A percentile compares a stretch with the other conserved stretches of the same genome.
Evolutionary conservation across 2,329 filamentous ascomycete species (phyloP).

Genomic region (Exophiala xenobiotica): DNA sequence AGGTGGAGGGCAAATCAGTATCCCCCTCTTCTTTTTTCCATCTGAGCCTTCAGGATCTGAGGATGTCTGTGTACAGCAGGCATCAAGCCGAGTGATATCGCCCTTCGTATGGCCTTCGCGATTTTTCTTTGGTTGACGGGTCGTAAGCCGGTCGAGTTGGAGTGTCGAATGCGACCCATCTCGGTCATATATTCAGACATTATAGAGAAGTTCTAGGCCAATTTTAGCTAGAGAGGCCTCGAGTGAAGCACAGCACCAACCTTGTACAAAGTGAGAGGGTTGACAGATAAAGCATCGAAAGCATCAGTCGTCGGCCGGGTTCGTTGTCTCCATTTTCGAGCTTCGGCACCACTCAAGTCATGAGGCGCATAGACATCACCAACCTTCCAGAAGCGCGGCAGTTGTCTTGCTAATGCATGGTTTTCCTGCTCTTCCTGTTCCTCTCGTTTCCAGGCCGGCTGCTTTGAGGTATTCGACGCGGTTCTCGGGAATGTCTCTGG

Average conservation of each 20-base stretch:
- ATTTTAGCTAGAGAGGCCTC: slow-evolving; percentile 15
- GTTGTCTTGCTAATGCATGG: slow-evolving; percentile 40
- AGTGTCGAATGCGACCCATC: slow-evolving; percentile 80
- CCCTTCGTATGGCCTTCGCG: slow-evolving; percentile 85
- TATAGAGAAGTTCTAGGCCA: slow-evolving; percentile 78
- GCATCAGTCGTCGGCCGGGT: slow-evolving; percentile 63
- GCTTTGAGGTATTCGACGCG: slow-evolving; percentile 3
- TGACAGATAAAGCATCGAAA: slow-evolving; percentile 75
- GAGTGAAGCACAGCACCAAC: slow-evolving; percentile 50
- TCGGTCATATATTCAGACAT: slow-evolving; percentile 84
- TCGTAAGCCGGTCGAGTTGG: slow-evolving; percentile 72
- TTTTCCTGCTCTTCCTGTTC: slow-evolving; percentile 40
- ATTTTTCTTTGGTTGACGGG: slow-evolving; percentile 90
- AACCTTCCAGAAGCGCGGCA: slow-evolving; percentile 66
- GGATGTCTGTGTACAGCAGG: slow-evolving; percentile 89
- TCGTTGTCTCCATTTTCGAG: slow-evolving; percentile 72
- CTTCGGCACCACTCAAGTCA: slow-evolving; percentile 75
- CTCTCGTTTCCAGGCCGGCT: slow-evolving; percentile 22
- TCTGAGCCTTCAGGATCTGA: slow-evolving; percentile 60
- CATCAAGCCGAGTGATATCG: slow-evolving; percentile 86
- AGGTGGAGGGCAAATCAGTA: too few relatives aligned
- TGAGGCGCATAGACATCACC: slow-evolving; percentile 91
- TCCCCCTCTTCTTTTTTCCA: background rate
- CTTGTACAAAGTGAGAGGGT: slow-evolving; percentile 83
- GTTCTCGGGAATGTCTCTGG: slow-evolving; percentile 12